A percentile compares a stretch with the other conserved stretches of the same genome.
Evolutionary conservation across 2,329 filamentous ascomycete species (phyloP).

Genomic region (Pseudocercospora pini-densiflorae): DNA sequence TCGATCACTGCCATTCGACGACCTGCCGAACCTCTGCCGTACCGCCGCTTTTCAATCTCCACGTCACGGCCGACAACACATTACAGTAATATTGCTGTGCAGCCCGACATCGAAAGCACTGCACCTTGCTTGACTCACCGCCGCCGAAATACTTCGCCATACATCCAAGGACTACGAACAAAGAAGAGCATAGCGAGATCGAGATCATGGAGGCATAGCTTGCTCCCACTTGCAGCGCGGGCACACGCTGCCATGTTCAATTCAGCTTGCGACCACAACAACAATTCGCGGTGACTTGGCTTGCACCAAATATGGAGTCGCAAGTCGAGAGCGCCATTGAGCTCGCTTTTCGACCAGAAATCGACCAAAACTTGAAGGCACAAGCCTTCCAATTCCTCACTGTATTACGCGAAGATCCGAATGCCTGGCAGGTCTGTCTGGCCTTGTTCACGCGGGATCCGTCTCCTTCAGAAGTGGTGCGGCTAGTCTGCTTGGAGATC

Average conservation of each 20-base stretch:
- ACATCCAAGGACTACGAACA: background rate
- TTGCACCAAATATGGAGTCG: constrained; percentile 34
- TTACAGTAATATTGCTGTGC: background rate
- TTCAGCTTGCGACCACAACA: constrained; percentile 10
- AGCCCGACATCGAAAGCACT: background rate
- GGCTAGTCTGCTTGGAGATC: constrained; percentile 87
- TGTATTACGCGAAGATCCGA: constrained; percentile 78
- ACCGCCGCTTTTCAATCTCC: background rate
- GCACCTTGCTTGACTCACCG: constrained; percentile 17
- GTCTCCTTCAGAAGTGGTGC: constrained; percentile 78
- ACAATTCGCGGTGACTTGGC: constrained; percentile 17
- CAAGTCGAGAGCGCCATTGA: constrained; percentile 95
- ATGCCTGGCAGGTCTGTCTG: constrained; percentile 89
- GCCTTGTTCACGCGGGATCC: constrained; percentile 81
- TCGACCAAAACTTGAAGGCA: constrained; percentile 73
- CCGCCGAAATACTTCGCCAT: background rate
- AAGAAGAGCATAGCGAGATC: background rate
- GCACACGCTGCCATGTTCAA: constrained; percentile 25
- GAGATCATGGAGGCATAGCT: constrained; percentile 20
- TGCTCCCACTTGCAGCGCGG: constrained; percentile 15
- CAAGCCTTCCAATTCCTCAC: constrained; percentile 82
- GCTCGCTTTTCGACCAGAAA: constrained; percentile 83
- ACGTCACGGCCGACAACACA: constrained; percentile 1
- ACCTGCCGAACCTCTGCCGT: background rate
- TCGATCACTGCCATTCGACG: background rate